phyloP scores from a whole-genome alignment of 768 basidiomycete species.

The Tephrocybe rancida region DNA sequence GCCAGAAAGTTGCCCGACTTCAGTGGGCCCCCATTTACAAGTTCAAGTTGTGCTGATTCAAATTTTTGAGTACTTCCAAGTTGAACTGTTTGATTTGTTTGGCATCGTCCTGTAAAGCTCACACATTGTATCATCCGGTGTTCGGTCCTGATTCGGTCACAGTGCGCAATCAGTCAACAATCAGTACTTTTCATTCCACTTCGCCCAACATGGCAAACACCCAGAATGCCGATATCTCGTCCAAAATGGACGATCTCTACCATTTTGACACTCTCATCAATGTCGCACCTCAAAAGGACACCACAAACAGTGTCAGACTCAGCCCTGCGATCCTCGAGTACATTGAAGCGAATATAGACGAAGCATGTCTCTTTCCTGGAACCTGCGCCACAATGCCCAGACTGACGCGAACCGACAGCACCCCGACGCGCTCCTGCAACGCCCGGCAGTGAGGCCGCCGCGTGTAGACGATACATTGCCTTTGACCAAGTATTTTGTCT shows the following conservation, averaged over 20 bases:
- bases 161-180: too few species aligned
- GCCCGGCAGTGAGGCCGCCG: constrained; percentile 36
- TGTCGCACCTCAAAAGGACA: constrained; percentile 23
- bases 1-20: too few species aligned
- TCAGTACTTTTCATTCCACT: too few species aligned
- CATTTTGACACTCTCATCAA: constrained; percentile 37
- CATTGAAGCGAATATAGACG: constrained; percentile 26
- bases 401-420: constrained; percentile 23
- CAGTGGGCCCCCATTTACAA: too few species aligned
- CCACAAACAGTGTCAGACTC: constrained; percentile 24
- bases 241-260: constrained; percentile 26
- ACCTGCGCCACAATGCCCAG: constrained; percentile 12
- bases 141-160: neutral
- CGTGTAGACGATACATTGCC: constrained; percentile 46
- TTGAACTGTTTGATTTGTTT: neutral
- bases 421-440: constrained; percentile 34
- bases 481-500: constrained; percentile 59
- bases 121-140: neutral
- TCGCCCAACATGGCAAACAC: neutral
- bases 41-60: too few species aligned
- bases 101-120: neutral
- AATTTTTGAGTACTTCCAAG: too few species aligned
- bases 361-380: constrained; percentile 25
- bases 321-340: constrained; percentile 40
- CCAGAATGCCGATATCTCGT: neutral